phyloP scores from a whole-genome alignment of 176 grass and related monocot species.

The Zoysia pacifica region DNA sequence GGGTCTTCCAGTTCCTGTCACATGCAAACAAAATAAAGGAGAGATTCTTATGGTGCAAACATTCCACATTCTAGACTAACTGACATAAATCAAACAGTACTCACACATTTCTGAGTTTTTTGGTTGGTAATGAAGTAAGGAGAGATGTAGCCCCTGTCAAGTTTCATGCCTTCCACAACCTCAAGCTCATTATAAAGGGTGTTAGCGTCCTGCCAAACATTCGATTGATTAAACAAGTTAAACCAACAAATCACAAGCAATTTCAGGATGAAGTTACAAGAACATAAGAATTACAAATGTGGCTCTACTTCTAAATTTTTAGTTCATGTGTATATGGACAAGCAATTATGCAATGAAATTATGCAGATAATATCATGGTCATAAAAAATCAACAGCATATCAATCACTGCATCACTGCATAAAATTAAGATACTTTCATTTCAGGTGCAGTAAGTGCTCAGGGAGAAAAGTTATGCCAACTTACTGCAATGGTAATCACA shows the following conservation, averaged over 20 bases:
- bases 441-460: no score
- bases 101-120: constrained; percentile 98
- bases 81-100: constrained; percentile 21
- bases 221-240: constrained; percentile 1
- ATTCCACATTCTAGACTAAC: not conserved
- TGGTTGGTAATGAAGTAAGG: constrained; percentile 88
- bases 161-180: constrained; percentile 98
- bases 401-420: no score
- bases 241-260: not conserved
- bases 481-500: constrained; percentile 90
- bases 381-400: no score
- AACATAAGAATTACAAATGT: no score
- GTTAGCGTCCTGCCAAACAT: constrained; percentile 71
- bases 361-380: no score
- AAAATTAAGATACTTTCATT: no score
- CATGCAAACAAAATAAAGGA: not conserved
- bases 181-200: constrained; percentile 92
- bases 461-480: not conserved
- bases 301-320: no score
- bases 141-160: constrained; percentile 96
- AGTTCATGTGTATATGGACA: no score
- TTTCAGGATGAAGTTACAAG: no score
- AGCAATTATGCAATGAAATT: no score
- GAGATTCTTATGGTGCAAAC: not conserved
- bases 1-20: constrained; percentile 83